A percentile compares a stretch with the other conserved stretches of the same genome.
These are phyloP conservation scores for Schizosaccharomyces octosporus DNA, from an alignment of 805 yeast species.

Conservation along the genomic window DNA sequence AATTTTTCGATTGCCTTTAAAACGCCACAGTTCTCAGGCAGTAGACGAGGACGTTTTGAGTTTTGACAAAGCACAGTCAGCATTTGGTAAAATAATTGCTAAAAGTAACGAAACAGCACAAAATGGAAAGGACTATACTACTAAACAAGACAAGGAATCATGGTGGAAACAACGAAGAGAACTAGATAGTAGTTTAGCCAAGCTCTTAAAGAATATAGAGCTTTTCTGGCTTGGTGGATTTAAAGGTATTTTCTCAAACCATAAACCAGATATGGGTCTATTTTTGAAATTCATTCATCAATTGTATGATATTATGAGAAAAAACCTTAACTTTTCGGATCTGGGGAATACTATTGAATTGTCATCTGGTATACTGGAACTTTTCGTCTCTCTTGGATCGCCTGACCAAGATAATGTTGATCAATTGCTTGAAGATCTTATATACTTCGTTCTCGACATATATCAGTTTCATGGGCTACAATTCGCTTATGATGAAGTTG, in stretches of 20 bases:
- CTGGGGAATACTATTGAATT: slow-evolving; percentile 11
- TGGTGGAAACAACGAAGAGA: slow-evolving; percentile 62
- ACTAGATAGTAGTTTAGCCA: slow-evolving; percentile 32
- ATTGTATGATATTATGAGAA: neutral
- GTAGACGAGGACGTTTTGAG: slow-evolving; percentile 20
- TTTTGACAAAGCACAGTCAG: slow-evolving; percentile 23
- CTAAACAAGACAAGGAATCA: slow-evolving; percentile 26
- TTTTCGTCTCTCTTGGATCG: slow-evolving; percentile 26
- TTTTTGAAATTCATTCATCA: slow-evolving; percentile 11
- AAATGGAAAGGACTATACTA: neutral
- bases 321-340: neutral
- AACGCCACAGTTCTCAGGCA: slow-evolving; percentile 23
- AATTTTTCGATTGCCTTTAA: slow-evolving; percentile 34
- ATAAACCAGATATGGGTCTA: neutral
- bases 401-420: slow-evolving; percentile 11
- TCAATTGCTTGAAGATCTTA: slow-evolving; percentile 33
- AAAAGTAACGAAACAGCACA: slow-evolving; percentile 29
- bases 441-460: slow-evolving; percentile 36
- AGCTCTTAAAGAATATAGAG: slow-evolving; percentile 34
- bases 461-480: slow-evolving; percentile 37
- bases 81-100: slow-evolving; percentile 27
- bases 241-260: slow-evolving; percentile 27
- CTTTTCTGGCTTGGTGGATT: slow-evolving; percentile 59
- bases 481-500: slow-evolving; percentile 41
- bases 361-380: slow-evolving; percentile 24